Evolutionary conservation across 257 asterid genomes (phyloP).

Genomic region (Hygrophila difformis): DNA sequence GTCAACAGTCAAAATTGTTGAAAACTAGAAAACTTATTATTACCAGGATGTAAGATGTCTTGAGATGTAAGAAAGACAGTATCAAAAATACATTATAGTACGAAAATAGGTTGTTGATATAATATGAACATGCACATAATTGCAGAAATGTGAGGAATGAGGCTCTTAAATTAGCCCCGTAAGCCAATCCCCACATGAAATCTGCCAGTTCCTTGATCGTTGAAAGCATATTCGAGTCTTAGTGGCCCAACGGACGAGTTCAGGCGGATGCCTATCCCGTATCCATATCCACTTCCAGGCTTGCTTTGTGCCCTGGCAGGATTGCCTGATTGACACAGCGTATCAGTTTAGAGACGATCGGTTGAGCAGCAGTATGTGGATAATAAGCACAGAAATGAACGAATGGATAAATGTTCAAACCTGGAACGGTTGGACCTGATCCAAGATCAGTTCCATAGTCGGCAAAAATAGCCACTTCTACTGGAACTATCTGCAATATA

Average conservation of each 20-base stretch:
- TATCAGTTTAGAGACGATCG: background rate
- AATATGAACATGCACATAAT: too few relatives aligned
- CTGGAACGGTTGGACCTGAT: slow-evolving; percentile 80
- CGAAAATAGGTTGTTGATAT: too few relatives aligned
- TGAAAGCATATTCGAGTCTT: slow-evolving; percentile 90
- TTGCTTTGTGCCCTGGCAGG: slow-evolving; percentile 94
- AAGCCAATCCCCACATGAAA: slow-evolving; percentile 93
- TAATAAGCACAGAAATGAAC: background rate
- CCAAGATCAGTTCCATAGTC: slow-evolving; percentile 98
- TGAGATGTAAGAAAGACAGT: too few relatives aligned
- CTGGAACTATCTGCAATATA: slow-evolving; percentile 60
- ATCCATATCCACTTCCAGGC: slow-evolving; percentile 94
- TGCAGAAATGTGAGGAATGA: too few relatives aligned
- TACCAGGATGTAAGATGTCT: too few relatives aligned
- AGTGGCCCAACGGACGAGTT: slow-evolving; percentile 90
- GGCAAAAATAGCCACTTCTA: slow-evolving; percentile 79
- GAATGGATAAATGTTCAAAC: slow-evolving; percentile 18
- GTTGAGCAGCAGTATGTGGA: background rate
- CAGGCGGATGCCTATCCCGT: slow-evolving; percentile 78
- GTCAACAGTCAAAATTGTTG: too few relatives aligned
- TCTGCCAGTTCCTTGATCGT: slow-evolving; percentile 69
- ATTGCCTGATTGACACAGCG: slow-evolving; percentile 44
- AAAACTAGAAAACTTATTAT: too few relatives aligned
- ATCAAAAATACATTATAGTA: too few relatives aligned
- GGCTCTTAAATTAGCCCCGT: slow-evolving; percentile 35